Evolutionary conservation across 257 asterid species (phyloP).

Genomic region (Solanum etuberosum): DNA sequence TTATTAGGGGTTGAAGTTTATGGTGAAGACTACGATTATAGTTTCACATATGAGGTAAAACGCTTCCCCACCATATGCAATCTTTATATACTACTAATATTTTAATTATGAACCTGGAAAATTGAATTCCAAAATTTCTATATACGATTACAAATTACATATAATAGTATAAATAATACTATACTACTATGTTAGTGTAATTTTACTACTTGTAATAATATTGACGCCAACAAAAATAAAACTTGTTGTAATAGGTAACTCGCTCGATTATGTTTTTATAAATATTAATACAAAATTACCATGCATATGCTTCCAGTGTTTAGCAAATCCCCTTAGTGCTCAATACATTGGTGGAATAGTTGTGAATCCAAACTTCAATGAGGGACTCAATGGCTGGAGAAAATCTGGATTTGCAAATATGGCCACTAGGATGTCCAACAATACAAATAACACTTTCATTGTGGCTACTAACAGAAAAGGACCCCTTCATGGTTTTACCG

Average conservation of each 20-base stretch:
- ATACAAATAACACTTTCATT: slow-evolving; percentile 8
- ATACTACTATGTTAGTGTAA: too few species aligned
- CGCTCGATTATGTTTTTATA: neutral
- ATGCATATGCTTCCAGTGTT: slow-evolving; percentile 11
- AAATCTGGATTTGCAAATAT: slow-evolving; percentile 1
- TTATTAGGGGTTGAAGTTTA: slow-evolving; percentile 17
- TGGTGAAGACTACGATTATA: slow-evolving; percentile 37
- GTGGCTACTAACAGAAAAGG: neutral
- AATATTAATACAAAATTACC: neutral
- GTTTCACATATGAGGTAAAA: slow-evolving; percentile 38
- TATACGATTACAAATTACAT: neutral
- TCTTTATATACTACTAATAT: neutral
- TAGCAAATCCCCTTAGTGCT: slow-evolving; percentile 18
- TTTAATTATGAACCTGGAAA: neutral
- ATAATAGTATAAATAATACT: neutral
- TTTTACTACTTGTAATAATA: neutral
- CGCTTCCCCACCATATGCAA: neutral
- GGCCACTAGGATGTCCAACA: neutral
- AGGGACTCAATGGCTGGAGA: slow-evolving; percentile 19
- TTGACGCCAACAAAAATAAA: neutral
- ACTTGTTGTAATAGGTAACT: neutral
- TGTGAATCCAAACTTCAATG: slow-evolving; percentile 14
- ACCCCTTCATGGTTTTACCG: neutral
- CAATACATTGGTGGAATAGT: slow-evolving; percentile 31
- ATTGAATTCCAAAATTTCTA: neutral